Evolutionary conservation across 306 rosid genomes (phyloP).

Genomic region (Rosa persica): DNA sequence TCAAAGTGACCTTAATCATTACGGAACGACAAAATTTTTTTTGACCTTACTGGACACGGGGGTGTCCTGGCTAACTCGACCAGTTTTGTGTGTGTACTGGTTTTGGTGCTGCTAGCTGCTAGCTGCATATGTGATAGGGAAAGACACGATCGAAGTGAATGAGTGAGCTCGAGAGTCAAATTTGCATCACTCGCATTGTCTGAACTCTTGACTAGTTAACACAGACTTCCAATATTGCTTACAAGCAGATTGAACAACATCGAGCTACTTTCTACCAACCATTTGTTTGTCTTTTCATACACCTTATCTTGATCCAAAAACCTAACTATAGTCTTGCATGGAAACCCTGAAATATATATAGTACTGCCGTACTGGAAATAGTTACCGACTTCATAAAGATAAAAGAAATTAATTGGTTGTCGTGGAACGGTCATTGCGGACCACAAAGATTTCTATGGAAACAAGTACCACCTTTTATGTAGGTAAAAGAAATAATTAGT

Average conservation of each 20-base stretch:
- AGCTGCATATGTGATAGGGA: background rate
- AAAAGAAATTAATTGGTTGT: background rate
- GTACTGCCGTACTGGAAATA: background rate
- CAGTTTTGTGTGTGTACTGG: background rate
- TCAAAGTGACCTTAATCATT: background rate
- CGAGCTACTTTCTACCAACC: background rate
- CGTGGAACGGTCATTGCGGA: background rate
- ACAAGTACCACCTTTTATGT: too few relatives aligned
- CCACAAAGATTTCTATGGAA: background rate
- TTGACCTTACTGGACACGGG: background rate
- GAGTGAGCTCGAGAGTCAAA: background rate
- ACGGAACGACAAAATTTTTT: background rate
- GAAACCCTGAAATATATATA: background rate
- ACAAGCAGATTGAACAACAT: background rate
- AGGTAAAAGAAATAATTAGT: too few relatives aligned
- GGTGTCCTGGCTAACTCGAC: background rate
- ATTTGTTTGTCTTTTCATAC: background rate
- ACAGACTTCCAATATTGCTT: background rate
- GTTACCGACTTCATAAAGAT: background rate
- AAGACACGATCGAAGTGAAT: background rate
- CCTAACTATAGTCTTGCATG: background rate
- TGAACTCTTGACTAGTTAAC: background rate
- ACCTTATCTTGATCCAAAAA: background rate
- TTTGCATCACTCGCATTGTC: background rate
- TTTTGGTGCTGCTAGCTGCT: background rate